phyloP scores from a whole-genome alignment of 108 stramenopile genomes.

The Bacterosira constricta region DNA sequence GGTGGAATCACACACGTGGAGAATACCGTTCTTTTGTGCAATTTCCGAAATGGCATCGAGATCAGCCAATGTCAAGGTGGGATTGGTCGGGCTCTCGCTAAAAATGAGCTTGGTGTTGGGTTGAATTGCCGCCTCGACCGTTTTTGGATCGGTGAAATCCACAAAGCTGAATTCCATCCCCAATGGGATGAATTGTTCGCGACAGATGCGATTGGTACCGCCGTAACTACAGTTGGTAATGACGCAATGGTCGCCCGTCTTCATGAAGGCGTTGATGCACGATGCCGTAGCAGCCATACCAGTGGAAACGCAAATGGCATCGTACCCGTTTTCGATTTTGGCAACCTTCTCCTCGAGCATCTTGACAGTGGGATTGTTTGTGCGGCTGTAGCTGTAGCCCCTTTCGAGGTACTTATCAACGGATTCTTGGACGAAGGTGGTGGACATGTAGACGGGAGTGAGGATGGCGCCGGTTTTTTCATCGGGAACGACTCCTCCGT shows the following conservation, averaged over 20 bases:
- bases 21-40: slow-evolving; percentile 60
- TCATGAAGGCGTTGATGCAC: slow-evolving; percentile 80
- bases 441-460: slow-evolving; percentile 74
- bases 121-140: slow-evolving; percentile 66
- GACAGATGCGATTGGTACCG: slow-evolving; percentile 81
- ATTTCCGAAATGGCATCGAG: slow-evolving; percentile 67
- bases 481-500: slow-evolving; percentile 55
- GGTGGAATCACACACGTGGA: slow-evolving; percentile 79
- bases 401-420: slow-evolving; percentile 75
- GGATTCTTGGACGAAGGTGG: slow-evolving; percentile 80
- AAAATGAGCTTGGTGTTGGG: slow-evolving; percentile 86
- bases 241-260: slow-evolving; percentile 82
- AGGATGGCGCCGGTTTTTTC: slow-evolving; percentile 75
- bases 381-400: slow-evolving; percentile 79
- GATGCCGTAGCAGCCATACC: slow-evolving; percentile 85
- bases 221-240: slow-evolving; percentile 87
- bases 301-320: slow-evolving; percentile 72
- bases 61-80: slow-evolving; percentile 74
- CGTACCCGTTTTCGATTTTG: slow-evolving; percentile 76
- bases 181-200: slow-evolving; percentile 66
- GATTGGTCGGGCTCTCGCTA: slow-evolving; percentile 82
- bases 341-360: slow-evolving; percentile 86
- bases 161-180: slow-evolving; percentile 80
- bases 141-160: slow-evolving; percentile 71
- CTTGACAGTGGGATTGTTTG: slow-evolving; percentile 79